Evolutionary conservation across 1,139 yeast species (phyloP).

Genomic region (Suhomyces terraborum): DNA sequence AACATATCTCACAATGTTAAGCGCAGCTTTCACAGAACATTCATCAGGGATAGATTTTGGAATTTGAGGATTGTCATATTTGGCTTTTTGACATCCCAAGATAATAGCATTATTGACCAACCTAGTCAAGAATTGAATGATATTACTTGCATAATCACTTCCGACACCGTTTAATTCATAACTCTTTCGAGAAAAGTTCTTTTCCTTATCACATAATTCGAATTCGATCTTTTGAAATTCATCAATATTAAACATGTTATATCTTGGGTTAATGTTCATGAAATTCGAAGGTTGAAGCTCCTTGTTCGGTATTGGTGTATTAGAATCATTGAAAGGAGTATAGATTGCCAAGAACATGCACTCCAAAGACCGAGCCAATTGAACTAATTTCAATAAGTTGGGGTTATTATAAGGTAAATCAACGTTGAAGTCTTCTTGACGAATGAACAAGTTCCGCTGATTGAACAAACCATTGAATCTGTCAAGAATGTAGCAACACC

Average conservation of each 20-base stretch:
- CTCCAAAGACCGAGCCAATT: slow-evolving; percentile 32
- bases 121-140: slow-evolving; percentile 29
- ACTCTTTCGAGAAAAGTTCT: slow-evolving; percentile 8
- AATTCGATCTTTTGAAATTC: slow-evolving; percentile 31
- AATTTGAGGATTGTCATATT: slow-evolving; percentile 28
- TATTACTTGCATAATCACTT: slow-evolving; percentile 20
- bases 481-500: slow-evolving; percentile 39
- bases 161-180: slow-evolving; percentile 8
- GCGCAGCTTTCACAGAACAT: slow-evolving; percentile 26
- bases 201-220: slow-evolving; percentile 28
- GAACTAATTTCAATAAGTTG: slow-evolving; percentile 28
- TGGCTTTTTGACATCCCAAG: slow-evolving; percentile 30
- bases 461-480: slow-evolving; percentile 40
- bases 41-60: slow-evolving; percentile 29
- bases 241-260: slow-evolving; percentile 26
- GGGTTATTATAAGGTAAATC: slow-evolving; percentile 28
- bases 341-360: slow-evolving; percentile 33
- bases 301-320: slow-evolving; percentile 7
- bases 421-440: slow-evolving; percentile 38
- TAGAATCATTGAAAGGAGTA: slow-evolving; percentile 28
- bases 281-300: slow-evolving; percentile 11
- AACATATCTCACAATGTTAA: slow-evolving; percentile 31
- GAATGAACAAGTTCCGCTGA: slow-evolving; percentile 37
- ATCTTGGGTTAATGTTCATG: slow-evolving; percentile 15
- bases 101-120: slow-evolving; percentile 31